Percentiles rank a stretch among this genome's conserved stretches.
phyloP scores from a whole-genome alignment of 139 green algal species.

The Mesotaenium endlicherianum region DNA sequence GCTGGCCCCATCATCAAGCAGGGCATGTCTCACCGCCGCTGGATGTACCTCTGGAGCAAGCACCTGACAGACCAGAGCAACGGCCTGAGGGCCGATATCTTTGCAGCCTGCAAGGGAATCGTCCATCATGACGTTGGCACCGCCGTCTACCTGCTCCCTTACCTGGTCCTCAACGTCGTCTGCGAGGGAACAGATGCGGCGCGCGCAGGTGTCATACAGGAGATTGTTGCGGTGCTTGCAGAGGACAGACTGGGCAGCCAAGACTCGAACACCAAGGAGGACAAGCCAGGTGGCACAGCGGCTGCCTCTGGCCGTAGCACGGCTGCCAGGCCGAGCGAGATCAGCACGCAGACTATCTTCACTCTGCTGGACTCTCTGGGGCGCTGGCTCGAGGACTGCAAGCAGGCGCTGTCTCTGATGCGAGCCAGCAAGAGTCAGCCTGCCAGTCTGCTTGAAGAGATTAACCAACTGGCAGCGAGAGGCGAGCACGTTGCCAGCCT shows the following conservation, averaged over 20 bases:
- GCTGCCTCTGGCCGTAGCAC: neutral
- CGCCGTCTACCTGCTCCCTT: constrained; percentile 81
- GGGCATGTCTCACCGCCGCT: constrained; percentile 35
- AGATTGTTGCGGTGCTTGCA: constrained; percentile 58
- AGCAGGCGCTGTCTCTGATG: neutral
- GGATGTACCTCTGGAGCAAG: constrained; percentile 58
- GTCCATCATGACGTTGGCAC: constrained; percentile 72
- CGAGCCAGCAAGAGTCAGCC: neutral
- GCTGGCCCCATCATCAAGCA: constrained; percentile 16
- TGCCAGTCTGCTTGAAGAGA: neutral
- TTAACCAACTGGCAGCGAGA: neutral
- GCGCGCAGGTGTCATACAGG: constrained; percentile 26
- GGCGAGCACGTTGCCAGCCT: constrained; percentile 45
- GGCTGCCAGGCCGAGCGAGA: neutral
- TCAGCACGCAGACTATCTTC: constrained; percentile 76
- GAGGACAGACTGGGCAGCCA: neutral
- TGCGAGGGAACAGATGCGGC: constrained; percentile 46
- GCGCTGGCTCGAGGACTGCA: constrained; percentile 59
- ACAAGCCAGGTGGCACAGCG: neutral
- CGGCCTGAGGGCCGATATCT: constrained; percentile 14
- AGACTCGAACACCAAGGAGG: neutral
- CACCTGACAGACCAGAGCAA: constrained; percentile 29
- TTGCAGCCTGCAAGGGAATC: constrained; percentile 61
- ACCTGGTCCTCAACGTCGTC: constrained; percentile 70
- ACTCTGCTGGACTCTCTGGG: constrained; percentile 77